These are phyloP conservation scores for Aspergillus kassunensis DNA, from an alignment of 495 filamentous ascomycete genomes.

Conservation along the genomic window DNA sequence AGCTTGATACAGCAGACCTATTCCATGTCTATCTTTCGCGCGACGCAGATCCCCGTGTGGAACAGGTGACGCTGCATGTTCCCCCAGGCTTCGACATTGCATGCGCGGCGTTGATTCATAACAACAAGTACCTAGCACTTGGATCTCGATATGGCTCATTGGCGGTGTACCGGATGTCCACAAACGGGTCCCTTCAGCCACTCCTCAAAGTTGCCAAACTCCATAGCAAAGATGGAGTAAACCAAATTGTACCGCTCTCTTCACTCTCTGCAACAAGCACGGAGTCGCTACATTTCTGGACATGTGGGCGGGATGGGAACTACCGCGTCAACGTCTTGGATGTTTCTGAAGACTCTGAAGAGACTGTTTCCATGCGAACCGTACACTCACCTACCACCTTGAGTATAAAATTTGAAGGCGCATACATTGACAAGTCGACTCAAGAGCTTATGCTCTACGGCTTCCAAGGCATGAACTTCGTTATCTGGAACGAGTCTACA, in stretches of 20 bases:
- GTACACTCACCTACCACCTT: slow-evolving; percentile 58
- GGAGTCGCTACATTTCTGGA: slow-evolving; percentile 42
- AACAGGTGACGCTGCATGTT: slow-evolving; percentile 23
- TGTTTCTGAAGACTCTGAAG: neutral
- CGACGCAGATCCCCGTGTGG: slow-evolving; percentile 14
- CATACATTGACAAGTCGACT: slow-evolving; percentile 48
- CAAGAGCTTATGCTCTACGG: slow-evolving; percentile 68
- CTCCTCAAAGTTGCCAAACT: slow-evolving; percentile 28
- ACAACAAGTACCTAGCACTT: slow-evolving; percentile 51
- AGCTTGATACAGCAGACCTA: slow-evolving; percentile 26
- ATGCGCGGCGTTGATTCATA: slow-evolving; percentile 33
- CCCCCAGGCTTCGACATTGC: slow-evolving; percentile 35
- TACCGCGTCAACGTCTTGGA: slow-evolving; percentile 54
- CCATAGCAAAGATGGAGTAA: slow-evolving; percentile 67
- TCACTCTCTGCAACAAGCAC: slow-evolving; percentile 12
- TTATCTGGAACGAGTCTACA: slow-evolving; percentile 70
- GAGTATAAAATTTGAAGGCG: slow-evolving; percentile 63
- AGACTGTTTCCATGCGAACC: slow-evolving; percentile 29
- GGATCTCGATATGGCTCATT: slow-evolving; percentile 65
- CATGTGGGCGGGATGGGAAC: slow-evolving; percentile 69
- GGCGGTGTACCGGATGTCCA: slow-evolving; percentile 44
- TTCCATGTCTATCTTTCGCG: slow-evolving; percentile 23
- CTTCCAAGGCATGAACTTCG: slow-evolving; percentile 71
- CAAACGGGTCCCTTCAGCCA: slow-evolving; percentile 18
- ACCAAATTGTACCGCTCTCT: slow-evolving; percentile 47